Conservation (phyloP, 805 yeast species). For the Saccharomycopsis selenospora region DNA sequence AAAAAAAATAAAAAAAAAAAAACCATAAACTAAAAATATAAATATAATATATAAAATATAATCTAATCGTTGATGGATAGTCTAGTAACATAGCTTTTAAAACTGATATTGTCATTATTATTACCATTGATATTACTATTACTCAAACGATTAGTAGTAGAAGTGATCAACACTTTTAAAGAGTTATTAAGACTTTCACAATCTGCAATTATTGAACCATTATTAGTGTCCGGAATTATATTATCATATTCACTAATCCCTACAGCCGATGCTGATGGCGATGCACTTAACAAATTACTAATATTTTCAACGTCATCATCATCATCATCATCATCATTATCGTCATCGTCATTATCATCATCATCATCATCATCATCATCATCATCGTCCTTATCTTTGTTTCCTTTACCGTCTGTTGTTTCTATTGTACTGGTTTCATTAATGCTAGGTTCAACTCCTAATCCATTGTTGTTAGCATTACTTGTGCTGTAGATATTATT, state of each 20-base stretch:
- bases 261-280: background rate
- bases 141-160: background rate
- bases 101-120: background rate
- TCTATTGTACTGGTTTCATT: background rate
- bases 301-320: background rate
- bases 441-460: background rate
- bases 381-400: background rate
- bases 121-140: background rate
- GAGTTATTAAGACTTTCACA: background rate
- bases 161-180: background rate
- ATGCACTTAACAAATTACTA: background rate
- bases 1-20: background rate
- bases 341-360: background rate
- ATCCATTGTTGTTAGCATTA: background rate
- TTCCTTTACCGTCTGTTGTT: background rate
- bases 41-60: background rate
- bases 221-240: background rate
- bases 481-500: background rate
- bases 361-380: background rate
- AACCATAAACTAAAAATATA: background rate
- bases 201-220: background rate
- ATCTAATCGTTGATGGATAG: background rate
- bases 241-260: slow-evolving; percentile 1
- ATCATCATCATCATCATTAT: background rate
- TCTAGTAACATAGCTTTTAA: background rate